Percentiles rank a stretch among this genome's conserved stretches.
These are phyloP conservation scores for Dissophora globulifera DNA, from an alignment of 192 early-diverging fungal genomes.

Conservation along the genomic window DNA sequence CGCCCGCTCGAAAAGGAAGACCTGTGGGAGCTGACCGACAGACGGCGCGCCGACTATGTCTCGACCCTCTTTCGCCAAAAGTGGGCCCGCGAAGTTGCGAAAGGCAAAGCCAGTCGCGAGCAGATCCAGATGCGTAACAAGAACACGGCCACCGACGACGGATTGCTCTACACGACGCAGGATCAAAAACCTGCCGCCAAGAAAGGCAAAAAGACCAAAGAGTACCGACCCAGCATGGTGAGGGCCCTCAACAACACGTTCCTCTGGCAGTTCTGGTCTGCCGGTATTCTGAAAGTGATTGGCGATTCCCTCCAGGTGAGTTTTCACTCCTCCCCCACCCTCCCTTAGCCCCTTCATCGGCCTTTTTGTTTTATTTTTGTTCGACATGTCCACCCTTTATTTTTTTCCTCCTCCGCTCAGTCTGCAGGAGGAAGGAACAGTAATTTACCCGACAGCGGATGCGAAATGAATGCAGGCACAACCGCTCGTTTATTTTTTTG, in stretches of 20 bases:
- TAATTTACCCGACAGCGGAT: neutral
- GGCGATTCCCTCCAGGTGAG: slow-evolving; percentile 55
- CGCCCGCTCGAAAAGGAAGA: slow-evolving; percentile 72
- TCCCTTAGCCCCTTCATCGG: too few species aligned
- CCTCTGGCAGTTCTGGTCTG: slow-evolving; percentile 53
- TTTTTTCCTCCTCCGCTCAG: too few species aligned
- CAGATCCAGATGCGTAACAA: neutral
- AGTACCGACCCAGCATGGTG: slow-evolving; percentile 50
- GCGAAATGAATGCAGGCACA: neutral
- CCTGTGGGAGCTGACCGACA: slow-evolving; percentile 59
- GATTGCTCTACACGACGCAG: neutral
- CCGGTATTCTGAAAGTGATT: slow-evolving; percentile 44
- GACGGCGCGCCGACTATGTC: slow-evolving; percentile 38
- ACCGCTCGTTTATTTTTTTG: neutral
- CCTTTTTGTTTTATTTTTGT: too few species aligned
- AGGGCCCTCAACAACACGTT: slow-evolving; percentile 55
- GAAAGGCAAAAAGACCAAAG: slow-evolving; percentile 16
- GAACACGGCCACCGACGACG: neutral
- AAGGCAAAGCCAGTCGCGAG: slow-evolving; percentile 2
- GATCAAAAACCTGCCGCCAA: too few species aligned
- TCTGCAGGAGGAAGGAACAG: too few species aligned
- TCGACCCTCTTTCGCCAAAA: slow-evolving; percentile 29
- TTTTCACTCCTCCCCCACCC: too few species aligned
- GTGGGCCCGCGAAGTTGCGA: slow-evolving; percentile 44
- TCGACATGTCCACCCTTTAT: neutral